A percentile compares a stretch with the other conserved stretches of the same genome.
These are phyloP conservation scores for Puccinia sorghi DNA, from an alignment of 1,284 basidiomycete species.

Conservation along the genomic window DNA sequence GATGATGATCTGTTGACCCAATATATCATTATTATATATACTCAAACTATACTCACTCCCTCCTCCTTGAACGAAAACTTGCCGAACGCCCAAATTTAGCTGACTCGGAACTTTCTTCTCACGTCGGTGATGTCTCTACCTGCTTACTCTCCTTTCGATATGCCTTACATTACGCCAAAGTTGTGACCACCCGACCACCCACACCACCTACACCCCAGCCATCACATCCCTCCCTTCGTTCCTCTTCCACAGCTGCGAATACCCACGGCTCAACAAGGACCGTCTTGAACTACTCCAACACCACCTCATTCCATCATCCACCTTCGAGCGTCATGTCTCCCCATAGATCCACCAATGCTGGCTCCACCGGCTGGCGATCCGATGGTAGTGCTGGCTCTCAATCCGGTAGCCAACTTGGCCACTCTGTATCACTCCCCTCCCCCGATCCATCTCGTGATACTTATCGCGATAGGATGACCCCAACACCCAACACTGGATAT, in stretches of 20 bases:
- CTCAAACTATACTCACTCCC: not conserved
- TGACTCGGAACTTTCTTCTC: slow-evolving; percentile 46
- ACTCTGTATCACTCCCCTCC: slow-evolving; percentile 27
- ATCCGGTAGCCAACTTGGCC: slow-evolving; percentile 40
- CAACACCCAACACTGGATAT: slow-evolving; percentile 9
- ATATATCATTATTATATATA: slow-evolving; percentile 3
- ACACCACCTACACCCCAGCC: slow-evolving; percentile 28
- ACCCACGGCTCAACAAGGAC: not conserved
- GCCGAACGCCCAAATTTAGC: slow-evolving; percentile 28
- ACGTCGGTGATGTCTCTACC: slow-evolving; percentile 33
- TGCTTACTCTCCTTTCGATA: slow-evolving; percentile 26
- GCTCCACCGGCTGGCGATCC: slow-evolving; percentile 3
- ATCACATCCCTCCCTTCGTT: slow-evolving; percentile 37
- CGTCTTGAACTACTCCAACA: slow-evolving; percentile 4
- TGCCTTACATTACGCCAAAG: slow-evolving; percentile 27
- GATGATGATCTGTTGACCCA: too few relatives aligned
- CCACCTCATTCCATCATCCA: slow-evolving; percentile 45
- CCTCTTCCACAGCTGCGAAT: not conserved
- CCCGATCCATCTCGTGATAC: slow-evolving; percentile 31
- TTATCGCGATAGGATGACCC: slow-evolving; percentile 23
- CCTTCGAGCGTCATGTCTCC: slow-evolving; percentile 40
- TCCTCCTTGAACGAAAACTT: too few relatives aligned
- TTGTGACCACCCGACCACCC: slow-evolving; percentile 30
- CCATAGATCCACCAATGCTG: slow-evolving; percentile 5
- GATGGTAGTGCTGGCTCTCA: slow-evolving; percentile 13